Base-by-base conservation (phyloP, 805 yeast genomes). In the Starmerella bacillaris region DNA sequence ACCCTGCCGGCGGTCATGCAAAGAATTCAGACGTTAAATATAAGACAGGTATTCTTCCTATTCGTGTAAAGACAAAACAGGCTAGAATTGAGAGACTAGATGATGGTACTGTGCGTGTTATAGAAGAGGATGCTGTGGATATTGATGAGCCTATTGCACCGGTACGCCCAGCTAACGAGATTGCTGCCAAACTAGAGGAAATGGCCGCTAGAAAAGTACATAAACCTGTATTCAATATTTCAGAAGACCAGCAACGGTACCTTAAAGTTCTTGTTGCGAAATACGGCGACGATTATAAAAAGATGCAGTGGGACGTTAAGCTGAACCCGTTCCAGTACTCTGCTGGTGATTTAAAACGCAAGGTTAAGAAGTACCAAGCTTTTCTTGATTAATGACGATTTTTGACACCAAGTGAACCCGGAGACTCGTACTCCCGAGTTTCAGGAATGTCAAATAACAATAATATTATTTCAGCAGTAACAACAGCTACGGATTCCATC, bases 281-380 rank as follows among this genome's bases (percentile, higher is more conserved):
- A 53, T 72, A 89, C 51, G 94, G 94, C 14, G 92, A 82, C 45
- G 76, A 89, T 54, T 83, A 73, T 53, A 74, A 67, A 31, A 78
- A 74, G 48, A 89, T 89, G 98, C 76, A 72, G 54, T 78, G 92
- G 78, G 98, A 89, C 55, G 70, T 68, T 57, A 78, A 78, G 55
- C 63, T 84, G 42, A 86, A 86, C 55, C 68, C 74, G 2, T 69
- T 66, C 56, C 95, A 84, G 59, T 82, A 78, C 54, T 67, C 78
- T 41, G 74, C 73, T n/a, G 92, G 92, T 19, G 92, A 82, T 48
- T 59, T 86, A 46, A 75, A 67, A 56, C 70, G 69, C 55, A 70
- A 89, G 52, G 61, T 86, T 30, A 50, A 45, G 16, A 75, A 70
- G 54, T 80, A 92, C 14, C n/a, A n/a, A n/a, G n/a, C n/a, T n/a